Percentiles rank a stretch among this genome's conserved stretches.
These are phyloP conservation scores for Samsoniella hepiali DNA, from an alignment of 2,329 filamentous ascomycete species.

Conservation along the genomic window DNA sequence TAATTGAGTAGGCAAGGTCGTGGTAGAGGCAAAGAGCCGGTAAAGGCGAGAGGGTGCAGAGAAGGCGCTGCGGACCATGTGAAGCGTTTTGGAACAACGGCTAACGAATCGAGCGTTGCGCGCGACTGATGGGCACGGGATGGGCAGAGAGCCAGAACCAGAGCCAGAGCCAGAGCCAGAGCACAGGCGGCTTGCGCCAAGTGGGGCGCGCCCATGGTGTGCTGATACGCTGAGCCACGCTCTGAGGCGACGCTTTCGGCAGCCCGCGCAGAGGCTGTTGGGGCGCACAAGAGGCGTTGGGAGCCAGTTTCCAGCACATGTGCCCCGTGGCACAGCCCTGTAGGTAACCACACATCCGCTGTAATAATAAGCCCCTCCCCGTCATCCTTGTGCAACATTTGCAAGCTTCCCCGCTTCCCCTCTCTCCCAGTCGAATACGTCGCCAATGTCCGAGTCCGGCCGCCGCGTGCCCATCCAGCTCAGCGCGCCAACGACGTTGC, in stretches of 20 bases:
- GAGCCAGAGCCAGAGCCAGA: not conserved
- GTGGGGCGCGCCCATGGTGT: slow-evolving; percentile 1
- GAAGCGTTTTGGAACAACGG: not conserved
- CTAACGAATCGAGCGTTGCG: not conserved
- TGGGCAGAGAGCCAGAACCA: not conserved
- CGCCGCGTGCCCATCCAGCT: not conserved
- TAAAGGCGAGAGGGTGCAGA: not conserved
- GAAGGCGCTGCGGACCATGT: not conserved
- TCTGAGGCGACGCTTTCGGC: not conserved
- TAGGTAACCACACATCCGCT: not conserved
- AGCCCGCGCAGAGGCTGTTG: not conserved
- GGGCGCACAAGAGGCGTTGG: not conserved
- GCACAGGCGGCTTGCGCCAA: not conserved
- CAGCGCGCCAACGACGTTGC: slow-evolving; percentile 16
- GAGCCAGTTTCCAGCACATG: not conserved
- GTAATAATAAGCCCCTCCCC: too few species aligned
- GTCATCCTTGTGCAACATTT: not conserved
- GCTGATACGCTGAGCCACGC: not conserved
- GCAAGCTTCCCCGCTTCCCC: not conserved
- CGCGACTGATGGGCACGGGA: not conserved
- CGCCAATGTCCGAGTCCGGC: slow-evolving; percentile 8
- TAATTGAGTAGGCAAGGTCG: not conserved
- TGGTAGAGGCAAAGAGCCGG: not conserved
- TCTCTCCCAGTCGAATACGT: not conserved
- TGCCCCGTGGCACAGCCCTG: not conserved